Percentiles rank a stretch among this genome's conserved stretches.
phyloP scores from a whole-genome alignment of 345 rosid species.

The Euphorbia peplus region DNA sequence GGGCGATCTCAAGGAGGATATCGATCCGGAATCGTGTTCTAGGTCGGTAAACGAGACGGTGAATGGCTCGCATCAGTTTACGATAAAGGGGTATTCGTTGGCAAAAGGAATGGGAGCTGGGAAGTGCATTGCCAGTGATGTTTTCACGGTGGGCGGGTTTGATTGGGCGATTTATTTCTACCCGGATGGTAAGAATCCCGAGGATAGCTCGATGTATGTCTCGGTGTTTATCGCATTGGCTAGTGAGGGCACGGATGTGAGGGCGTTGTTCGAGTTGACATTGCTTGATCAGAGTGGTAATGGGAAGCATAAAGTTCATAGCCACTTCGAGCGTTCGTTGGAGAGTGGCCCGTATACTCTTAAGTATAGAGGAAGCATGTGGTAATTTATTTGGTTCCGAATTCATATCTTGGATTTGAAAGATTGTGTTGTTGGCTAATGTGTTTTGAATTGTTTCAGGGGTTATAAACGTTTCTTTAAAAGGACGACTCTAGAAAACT shows the following conservation, averaged over 20 bases:
- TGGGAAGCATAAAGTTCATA: slow-evolving; percentile 83
- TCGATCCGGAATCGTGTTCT: slow-evolving; percentile 45
- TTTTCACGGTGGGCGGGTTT: slow-evolving; percentile 81
- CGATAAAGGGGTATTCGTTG: slow-evolving; percentile 73
- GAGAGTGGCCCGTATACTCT: slow-evolving; percentile 87
- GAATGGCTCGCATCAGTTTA: slow-evolving; percentile 78
- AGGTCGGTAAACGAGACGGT: slow-evolving; percentile 68
- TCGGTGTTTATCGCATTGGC: slow-evolving; percentile 86
- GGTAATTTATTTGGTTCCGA: slow-evolving; percentile 37
- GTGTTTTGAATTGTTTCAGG: slow-evolving; percentile 44
- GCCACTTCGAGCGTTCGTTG: slow-evolving; percentile 89
- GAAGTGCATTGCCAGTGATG: slow-evolving; percentile 69
- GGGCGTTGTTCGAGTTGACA: slow-evolving; percentile 88
- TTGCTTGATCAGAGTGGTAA: slow-evolving; percentile 91
- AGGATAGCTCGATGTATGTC: slow-evolving; percentile 65
- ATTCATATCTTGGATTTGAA: neutral
- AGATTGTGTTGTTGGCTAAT: too few species aligned
- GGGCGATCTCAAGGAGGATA: slow-evolving; percentile 36
- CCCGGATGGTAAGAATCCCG: slow-evolving; percentile 86
- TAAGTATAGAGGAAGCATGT: slow-evolving; percentile 91
- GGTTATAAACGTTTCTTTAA: slow-evolving; percentile 90
- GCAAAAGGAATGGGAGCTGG: slow-evolving; percentile 84
- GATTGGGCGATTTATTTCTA: slow-evolving; percentile 94
- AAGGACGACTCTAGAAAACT: slow-evolving; percentile 64
- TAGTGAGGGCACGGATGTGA: slow-evolving; percentile 84